Conservation (phyloP, 345 rosid genomes). For the Eucalyptus viminalis region DNA sequence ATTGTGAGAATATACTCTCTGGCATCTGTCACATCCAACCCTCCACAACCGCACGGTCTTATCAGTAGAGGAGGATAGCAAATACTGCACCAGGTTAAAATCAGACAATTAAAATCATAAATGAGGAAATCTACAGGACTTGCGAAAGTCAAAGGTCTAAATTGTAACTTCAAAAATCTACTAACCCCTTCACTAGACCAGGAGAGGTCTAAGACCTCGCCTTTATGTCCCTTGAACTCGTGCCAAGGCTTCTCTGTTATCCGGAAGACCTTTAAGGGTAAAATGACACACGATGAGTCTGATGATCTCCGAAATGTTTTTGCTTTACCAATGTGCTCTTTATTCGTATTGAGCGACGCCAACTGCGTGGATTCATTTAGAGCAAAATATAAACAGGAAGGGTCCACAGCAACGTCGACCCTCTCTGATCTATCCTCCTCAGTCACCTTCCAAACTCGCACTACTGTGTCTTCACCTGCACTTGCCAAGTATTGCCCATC, state of each 20-base stretch:
- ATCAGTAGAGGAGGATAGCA: constrained; percentile 59
- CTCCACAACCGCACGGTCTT: constrained; percentile 58
- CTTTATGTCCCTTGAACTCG: constrained; percentile 51
- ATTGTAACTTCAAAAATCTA: background rate
- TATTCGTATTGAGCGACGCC: constrained; percentile 27
- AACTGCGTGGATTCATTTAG: constrained; percentile 35
- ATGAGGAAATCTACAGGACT: background rate
- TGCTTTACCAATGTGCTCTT: constrained; percentile 15
- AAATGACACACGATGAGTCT: constrained; percentile 45
- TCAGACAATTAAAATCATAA: background rate
- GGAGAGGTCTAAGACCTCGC: constrained; percentile 66
- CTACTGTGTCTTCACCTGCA: constrained; percentile 64
- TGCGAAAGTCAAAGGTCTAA: background rate
- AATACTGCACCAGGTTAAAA: constrained; percentile 23
- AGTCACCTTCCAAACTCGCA: constrained; percentile 62
- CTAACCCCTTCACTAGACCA: constrained; percentile 79
- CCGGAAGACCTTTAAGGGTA: constrained; percentile 52
- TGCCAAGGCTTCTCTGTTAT: constrained; percentile 57
- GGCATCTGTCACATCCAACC: constrained; percentile 35
- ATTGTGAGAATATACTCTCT: constrained; percentile 49
- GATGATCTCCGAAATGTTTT: constrained; percentile 33
- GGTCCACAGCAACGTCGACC: constrained; percentile 27
- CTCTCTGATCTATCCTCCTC: constrained; percentile 40
- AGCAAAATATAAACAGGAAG: constrained; percentile 38
- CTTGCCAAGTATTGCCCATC: constrained; percentile 66